These are phyloP conservation scores for Conticribra guillardii DNA, from an alignment of 108 stramenopile genomes.

Conservation along the genomic window DNA sequence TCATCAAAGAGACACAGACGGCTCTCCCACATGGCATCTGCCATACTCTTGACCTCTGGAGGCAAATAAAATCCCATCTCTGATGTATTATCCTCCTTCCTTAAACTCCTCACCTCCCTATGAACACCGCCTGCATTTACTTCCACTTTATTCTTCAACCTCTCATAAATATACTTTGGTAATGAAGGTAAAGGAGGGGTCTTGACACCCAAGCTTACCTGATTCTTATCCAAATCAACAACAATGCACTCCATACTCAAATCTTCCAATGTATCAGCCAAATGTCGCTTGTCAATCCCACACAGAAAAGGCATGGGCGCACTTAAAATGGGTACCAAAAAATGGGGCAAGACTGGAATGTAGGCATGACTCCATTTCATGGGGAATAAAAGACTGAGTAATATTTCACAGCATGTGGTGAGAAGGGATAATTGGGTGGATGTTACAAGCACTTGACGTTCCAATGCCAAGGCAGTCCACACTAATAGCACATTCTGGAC, in stretches of 20 bases:
- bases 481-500: slow-evolving; percentile 77
- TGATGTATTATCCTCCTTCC: slow-evolving; percentile 71
- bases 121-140: slow-evolving; percentile 73
- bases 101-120: slow-evolving; percentile 70
- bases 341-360: slow-evolving; percentile 84
- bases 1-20: slow-evolving; percentile 76
- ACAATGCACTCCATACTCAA: slow-evolving; percentile 78
- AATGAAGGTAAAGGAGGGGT: slow-evolving; percentile 70
- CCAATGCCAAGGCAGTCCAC: slow-evolving; percentile 82
- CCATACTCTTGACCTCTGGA: slow-evolving; percentile 71
- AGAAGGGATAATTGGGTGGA: slow-evolving; percentile 87
- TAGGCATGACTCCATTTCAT: slow-evolving; percentile 92
- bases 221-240: slow-evolving; percentile 86
- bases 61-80: slow-evolving; percentile 71
- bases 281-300: slow-evolving; percentile 82
- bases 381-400: slow-evolving; percentile 89
- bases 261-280: slow-evolving; percentile 76
- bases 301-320: slow-evolving; percentile 89
- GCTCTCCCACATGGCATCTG: slow-evolving; percentile 83
- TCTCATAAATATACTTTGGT: slow-evolving; percentile 58
- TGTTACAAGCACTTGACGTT: slow-evolving; percentile 87
- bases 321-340: slow-evolving; percentile 76
- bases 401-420: slow-evolving; percentile 83
- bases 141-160: slow-evolving; percentile 57
- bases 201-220: slow-evolving; percentile 66